phyloP scores from a whole-genome alignment of 2,329 filamentous ascomycete genomes.

The Ophiocordyceps camponoti-saundersi region DNA sequence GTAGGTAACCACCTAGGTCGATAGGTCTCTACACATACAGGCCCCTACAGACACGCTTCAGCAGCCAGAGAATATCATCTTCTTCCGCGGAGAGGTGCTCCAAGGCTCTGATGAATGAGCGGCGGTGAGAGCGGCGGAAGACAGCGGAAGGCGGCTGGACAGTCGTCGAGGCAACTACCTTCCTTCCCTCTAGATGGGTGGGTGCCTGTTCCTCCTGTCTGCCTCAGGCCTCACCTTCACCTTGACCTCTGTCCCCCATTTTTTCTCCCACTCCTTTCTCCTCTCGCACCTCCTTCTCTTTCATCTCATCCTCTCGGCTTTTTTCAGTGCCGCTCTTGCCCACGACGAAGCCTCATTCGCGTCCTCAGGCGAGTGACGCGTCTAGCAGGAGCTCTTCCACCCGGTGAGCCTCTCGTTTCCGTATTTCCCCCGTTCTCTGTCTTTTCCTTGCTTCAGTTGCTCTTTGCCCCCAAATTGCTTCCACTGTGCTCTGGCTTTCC shows the following conservation, averaged over 20 bases:
- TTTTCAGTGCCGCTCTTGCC: not conserved
- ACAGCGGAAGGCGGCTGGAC: not conserved
- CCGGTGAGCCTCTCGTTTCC: not conserved
- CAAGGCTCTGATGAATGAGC: not conserved
- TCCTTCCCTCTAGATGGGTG: not conserved
- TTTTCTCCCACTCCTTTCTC: not conserved
- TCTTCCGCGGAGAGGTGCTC: not conserved
- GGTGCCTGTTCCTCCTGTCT: too few species aligned
- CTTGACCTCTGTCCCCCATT: not conserved
- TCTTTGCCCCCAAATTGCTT: slow-evolving; percentile 2
- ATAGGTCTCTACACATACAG: too few species aligned
- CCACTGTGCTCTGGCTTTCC: slow-evolving; percentile 2
- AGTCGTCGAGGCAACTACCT: too few species aligned
- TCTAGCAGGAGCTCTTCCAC: not conserved
- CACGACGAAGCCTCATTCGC: not conserved
- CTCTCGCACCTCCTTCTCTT: not conserved
- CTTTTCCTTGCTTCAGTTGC: not conserved
- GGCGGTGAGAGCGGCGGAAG: not conserved
- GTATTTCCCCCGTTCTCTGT: not conserved
- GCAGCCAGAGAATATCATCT: not conserved
- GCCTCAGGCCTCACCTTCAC: not conserved
- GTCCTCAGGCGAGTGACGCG: not conserved
- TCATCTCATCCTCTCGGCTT: not conserved
- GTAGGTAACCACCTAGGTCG: not conserved
- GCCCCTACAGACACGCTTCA: not conserved